Percentiles rank a stretch among this genome's conserved stretches.
These are phyloP conservation scores for Scenedesmus sp. DNA, from an alignment of 163 green algal species.

Conservation along the genomic window DNA sequence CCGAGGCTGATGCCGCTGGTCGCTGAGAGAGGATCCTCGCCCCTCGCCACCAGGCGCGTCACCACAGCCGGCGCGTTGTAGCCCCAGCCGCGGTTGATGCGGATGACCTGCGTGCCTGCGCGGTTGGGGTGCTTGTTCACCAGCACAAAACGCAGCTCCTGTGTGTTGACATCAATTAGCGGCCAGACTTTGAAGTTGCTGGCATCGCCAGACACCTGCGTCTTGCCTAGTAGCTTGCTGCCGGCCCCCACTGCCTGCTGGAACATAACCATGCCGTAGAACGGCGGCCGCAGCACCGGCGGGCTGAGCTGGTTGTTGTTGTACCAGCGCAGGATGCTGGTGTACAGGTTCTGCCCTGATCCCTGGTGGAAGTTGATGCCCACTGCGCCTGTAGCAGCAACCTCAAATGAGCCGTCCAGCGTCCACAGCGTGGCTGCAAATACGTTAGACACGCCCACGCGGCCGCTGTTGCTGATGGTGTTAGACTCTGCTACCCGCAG, in stretches of 20 bases:
- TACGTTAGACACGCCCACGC: constrained; percentile 48
- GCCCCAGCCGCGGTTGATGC: background rate
- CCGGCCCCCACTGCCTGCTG: constrained; percentile 35
- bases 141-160: constrained; percentile 46
- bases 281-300: constrained; percentile 31
- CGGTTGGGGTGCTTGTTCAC: constrained; percentile 47
- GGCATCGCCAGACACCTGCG: background rate
- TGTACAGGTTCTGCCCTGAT: constrained; percentile 55
- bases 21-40: constrained; percentile 40
- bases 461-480: constrained; percentile 56
- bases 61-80: background rate
- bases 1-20: constrained; percentile 43
- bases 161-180: background rate
- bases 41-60: constrained; percentile 29
- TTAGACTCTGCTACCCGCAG: constrained; percentile 52
- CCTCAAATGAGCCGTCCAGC: constrained; percentile 48
- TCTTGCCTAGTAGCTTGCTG: constrained; percentile 29
- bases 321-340: constrained; percentile 30
- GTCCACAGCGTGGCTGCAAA: constrained; percentile 52
- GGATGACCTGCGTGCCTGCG: constrained; percentile 16
- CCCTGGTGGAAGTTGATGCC: constrained; percentile 55
- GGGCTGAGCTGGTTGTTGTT: constrained; percentile 20
- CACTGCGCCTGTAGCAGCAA: constrained; percentile 38
- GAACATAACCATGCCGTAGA: constrained; percentile 51
- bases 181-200: constrained; percentile 47